These are phyloP conservation scores for Eutrema yunnanense DNA, from an alignment of 345 rosid genomes.

Conservation along the genomic window DNA sequence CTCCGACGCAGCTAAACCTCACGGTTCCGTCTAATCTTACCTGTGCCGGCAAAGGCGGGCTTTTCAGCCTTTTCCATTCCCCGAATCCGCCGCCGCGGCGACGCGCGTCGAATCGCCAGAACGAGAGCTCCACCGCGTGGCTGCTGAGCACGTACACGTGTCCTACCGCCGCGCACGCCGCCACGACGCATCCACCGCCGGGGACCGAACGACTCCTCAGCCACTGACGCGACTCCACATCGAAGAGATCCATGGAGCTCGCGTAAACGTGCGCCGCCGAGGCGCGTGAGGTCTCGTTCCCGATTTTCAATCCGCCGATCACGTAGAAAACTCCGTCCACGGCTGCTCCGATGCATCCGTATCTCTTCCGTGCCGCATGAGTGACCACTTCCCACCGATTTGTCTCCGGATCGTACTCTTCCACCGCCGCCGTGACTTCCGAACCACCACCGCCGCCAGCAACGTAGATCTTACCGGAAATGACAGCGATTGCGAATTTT, in stretches of 20 bases:
- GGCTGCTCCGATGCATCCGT: conserved; percentile 80
- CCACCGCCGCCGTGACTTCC: conserved; percentile 52
- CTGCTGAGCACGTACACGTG: conserved; percentile 59
- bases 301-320: conserved; percentile 80
- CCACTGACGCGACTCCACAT: conserved; percentile 64
- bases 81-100: conserved; percentile 43
- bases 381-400: conserved; percentile 63
- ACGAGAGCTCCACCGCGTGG: conserved; percentile 88
- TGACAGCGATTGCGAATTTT: conserved; percentile 67
- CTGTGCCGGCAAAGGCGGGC: conserved; percentile 74
- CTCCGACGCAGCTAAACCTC: conserved; percentile 72
- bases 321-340: conserved; percentile 76
- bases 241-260: conserved; percentile 83
- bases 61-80: conserved; percentile 68
- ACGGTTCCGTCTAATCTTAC: conserved; percentile 64
- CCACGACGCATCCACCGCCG: conserved; percentile 89
- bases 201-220: conserved; percentile 74
- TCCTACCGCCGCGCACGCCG: conserved; percentile 69
- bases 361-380: conserved; percentile 54
- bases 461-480: conserved; percentile 60
- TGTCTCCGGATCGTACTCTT: conserved; percentile 70
- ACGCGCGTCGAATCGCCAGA: conserved; percentile 68
- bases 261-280: conserved; percentile 60
- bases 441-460: conserved; percentile 62
- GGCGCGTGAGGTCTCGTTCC: conserved; percentile 36